Percentiles rank a stretch among this genome's conserved stretches.
Evolutionary conservation across 306 rosid species (phyloP).

Genomic region (Alnus glutinosa): DNA sequence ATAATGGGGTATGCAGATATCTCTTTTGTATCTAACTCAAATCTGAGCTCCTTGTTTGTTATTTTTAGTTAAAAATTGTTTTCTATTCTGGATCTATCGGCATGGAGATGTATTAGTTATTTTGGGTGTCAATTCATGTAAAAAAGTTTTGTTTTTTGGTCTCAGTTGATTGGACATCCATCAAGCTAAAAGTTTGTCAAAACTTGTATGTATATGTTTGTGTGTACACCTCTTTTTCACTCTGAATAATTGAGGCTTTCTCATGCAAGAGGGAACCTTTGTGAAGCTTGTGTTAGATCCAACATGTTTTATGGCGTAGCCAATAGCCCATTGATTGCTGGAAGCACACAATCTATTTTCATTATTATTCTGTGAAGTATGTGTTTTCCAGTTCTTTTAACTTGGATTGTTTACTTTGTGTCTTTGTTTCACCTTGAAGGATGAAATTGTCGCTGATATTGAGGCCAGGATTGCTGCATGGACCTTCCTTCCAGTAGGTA

Average conservation of each 20-base stretch:
- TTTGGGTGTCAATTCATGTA: background rate
- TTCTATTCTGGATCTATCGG: background rate
- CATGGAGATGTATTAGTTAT: background rate
- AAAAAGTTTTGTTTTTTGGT: background rate
- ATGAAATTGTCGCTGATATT: constrained; percentile 59
- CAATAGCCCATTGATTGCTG: background rate
- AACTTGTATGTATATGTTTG: background rate
- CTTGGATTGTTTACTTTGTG: constrained; percentile 24
- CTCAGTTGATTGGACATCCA: background rate
- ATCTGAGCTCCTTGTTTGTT: background rate
- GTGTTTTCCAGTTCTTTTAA: constrained; percentile 20
- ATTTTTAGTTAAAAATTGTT: background rate
- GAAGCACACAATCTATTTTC: background rate
- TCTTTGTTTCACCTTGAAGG: constrained; percentile 54
- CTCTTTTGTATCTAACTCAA: background rate
- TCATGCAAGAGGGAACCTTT: background rate
- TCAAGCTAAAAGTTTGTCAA: background rate
- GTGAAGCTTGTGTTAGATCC: background rate
- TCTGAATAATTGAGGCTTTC: background rate
- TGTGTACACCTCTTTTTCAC: background rate
- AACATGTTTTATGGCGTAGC: background rate
- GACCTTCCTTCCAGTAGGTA: constrained; percentile 91
- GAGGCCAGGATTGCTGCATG: constrained; percentile 83
- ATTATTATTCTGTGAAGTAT: background rate
- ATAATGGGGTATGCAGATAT: background rate